Evolutionary conservation across 805 yeast species (phyloP), one percentile per base, ranked within the genome.

Genomic region (Zygosaccharomyces kombuchaensis): DNA sequence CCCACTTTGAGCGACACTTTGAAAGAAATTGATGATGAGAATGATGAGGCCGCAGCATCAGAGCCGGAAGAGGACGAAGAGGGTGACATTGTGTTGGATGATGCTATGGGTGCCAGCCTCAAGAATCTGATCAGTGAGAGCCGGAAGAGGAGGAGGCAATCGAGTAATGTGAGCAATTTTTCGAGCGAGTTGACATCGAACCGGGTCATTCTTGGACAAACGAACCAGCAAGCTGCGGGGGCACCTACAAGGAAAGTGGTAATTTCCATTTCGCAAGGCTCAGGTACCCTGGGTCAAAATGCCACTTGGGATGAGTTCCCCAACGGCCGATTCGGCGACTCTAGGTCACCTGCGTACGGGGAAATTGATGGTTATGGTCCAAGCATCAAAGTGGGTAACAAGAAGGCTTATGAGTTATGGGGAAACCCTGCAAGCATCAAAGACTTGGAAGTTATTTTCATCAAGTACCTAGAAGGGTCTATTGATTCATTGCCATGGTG

Each of bases 281-380:
- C 84, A 53, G 96, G 96, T 32, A 77, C 83, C 2, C 60, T 87
- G 22, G 96, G 96, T 29, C 80, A 87, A 57, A 93, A 87, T 63
- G 96, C 95, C 3, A 86, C 90, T 1, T 90, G 98, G 98, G 98
- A 90, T 71, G 98, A 90, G 60, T 90, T 87, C 66, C 93, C 96
- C 22, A 88, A 90, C 66, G 96, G 97, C 62, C 77, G 98, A 69
- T 88, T 87, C 65, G 95, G 97, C 69, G 96, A 89, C 68, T 86
- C 96, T 0, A 75, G 93, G 58, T 87, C 96, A 27, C 96, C 97
- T 14, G 98, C 98, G 1, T 91, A 86, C 66, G 99, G 98, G 72
- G 97, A 91, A 68, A 87, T 91, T 57, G 97, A 90, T 64, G 98
- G 98, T 25, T 93, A 91, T 64, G 98, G 98, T 2, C 96, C 97